phyloP scores from a whole-genome alignment of 2,329 filamentous ascomycete species.

The Sarocladium brachiariae region DNA sequence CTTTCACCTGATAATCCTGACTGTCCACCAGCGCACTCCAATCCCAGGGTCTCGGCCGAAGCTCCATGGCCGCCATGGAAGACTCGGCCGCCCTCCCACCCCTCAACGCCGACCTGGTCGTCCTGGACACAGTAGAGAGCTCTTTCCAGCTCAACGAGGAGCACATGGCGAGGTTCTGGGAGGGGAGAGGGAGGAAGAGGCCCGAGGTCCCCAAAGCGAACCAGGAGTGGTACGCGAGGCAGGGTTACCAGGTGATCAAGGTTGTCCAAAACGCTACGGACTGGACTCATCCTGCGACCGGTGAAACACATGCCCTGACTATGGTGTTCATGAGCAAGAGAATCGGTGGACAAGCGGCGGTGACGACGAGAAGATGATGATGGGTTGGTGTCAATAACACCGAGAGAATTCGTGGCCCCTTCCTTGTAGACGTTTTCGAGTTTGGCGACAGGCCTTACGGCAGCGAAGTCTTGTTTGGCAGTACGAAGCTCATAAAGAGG shows the following conservation, averaged over 20 bases:
- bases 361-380: too few relatives aligned
- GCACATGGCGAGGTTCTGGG: constrained; percentile 19
- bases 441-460: not conserved
- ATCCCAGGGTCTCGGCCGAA: constrained; percentile 26
- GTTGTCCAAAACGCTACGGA: constrained; percentile 14
- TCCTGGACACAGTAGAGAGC: constrained; percentile 28
- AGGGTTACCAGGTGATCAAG: constrained; percentile 19
- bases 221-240: constrained; percentile 24
- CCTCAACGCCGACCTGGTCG: constrained; percentile 25
- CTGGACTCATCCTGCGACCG: constrained; percentile 14
- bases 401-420: too few relatives aligned
- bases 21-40: constrained; percentile 23
- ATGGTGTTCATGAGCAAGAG: constrained; percentile 20
- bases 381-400: too few relatives aligned
- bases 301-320: constrained; percentile 11
- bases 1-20: not conserved
- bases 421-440: too few relatives aligned
- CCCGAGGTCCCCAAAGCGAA: constrained; percentile 21
- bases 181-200: constrained; percentile 18
- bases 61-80: constrained; percentile 29
- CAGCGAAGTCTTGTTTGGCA: not conserved
- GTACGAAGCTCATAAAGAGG: not conserved
- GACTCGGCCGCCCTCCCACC: constrained; percentile 23
- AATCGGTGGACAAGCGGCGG: constrained; percentile 3
- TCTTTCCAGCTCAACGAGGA: constrained; percentile 22